Evolutionary conservation across 2,329 filamentous ascomycete genomes (phyloP).

Genomic region (Microthyrium microscopicum): DNA sequence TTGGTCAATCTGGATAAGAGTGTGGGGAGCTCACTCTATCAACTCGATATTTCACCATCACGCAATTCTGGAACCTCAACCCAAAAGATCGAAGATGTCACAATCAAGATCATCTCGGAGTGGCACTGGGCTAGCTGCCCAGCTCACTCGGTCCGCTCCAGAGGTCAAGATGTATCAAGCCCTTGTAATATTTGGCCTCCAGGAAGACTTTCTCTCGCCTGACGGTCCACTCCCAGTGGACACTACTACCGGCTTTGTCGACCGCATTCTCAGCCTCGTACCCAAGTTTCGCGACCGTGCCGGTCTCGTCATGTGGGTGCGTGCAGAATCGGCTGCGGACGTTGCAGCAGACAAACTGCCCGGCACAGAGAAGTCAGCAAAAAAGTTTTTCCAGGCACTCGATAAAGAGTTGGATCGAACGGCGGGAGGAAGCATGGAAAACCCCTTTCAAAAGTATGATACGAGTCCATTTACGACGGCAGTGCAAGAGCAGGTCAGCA

Average conservation of each 20-base stretch:
- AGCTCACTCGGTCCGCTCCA: too few species aligned
- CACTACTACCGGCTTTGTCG: conserved; percentile 47
- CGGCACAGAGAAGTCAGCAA: not conserved
- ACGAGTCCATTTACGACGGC: conserved; percentile 12
- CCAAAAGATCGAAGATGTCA: too few species aligned
- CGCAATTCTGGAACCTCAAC: too few species aligned
- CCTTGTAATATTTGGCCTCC: conserved; percentile 69
- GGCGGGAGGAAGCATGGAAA: too few species aligned
- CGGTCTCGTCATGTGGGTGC: conserved; percentile 70
- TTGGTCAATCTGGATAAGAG: too few species aligned
- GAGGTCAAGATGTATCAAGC: conserved; percentile 46
- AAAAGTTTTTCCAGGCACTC: conserved; percentile 5
- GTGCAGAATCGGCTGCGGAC: conserved; percentile 52
- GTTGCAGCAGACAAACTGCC: not conserved
- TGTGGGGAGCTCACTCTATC: too few species aligned
- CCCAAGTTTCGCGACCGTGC: conserved; percentile 51
- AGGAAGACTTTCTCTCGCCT: conserved; percentile 69
- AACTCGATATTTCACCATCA: too few species aligned
- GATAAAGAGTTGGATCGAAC: conserved; percentile 13
- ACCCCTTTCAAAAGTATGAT: conserved; percentile 9
- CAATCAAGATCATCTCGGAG: too few species aligned
- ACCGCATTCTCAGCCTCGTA: conserved; percentile 49
- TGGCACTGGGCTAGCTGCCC: too few species aligned
- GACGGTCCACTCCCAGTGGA: conserved; percentile 51
- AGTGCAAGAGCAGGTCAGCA: too few species aligned